These are phyloP conservation scores for Eimeria praecox DNA, from an alignment of 169 alveolate genomes.

Conservation along the genomic window DNA sequence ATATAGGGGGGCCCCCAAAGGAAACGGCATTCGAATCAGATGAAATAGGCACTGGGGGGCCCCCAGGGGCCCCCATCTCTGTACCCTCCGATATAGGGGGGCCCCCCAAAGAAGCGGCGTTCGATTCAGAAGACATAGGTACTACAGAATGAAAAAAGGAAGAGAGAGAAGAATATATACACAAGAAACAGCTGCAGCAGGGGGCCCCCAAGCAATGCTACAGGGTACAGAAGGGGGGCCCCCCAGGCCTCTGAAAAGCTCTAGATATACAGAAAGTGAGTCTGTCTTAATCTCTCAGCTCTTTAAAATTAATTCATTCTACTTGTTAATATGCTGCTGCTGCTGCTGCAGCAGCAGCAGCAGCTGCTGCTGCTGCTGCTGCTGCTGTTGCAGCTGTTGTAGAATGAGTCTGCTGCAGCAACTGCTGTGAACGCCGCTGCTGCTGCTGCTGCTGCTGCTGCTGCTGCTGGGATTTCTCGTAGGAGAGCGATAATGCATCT, in stretches of 20 bases:
- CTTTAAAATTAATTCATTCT: neutral
- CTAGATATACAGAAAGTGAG: too few species aligned
- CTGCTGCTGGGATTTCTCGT: neutral
- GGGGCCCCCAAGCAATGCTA: too few species aligned
- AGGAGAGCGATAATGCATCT: too few species aligned
- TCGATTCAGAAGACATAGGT: neutral
- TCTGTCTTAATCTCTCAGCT: neutral
- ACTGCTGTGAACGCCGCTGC: neutral
- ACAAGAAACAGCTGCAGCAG: too few species aligned
- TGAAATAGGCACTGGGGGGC: neutral
- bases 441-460: neutral
- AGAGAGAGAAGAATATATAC: too few species aligned
- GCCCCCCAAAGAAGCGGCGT: slow-evolving; percentile 5
- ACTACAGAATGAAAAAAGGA: too few species aligned
- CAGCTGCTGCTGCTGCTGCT: slow-evolving; percentile 8
- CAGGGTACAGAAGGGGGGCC: too few species aligned
- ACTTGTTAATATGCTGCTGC: neutral
- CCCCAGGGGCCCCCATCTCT: neutral
- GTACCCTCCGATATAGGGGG: neutral
- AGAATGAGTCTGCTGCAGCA: neutral
- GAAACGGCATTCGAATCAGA: neutral
- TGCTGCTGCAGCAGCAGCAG: neutral
- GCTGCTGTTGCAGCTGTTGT: neutral
- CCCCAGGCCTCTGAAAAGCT: too few species aligned
- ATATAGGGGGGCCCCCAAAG: neutral